Base-by-base conservation (phyloP, 2,329 filamentous ascomycete genomes). In the Incumbomyces lentus region DNA sequence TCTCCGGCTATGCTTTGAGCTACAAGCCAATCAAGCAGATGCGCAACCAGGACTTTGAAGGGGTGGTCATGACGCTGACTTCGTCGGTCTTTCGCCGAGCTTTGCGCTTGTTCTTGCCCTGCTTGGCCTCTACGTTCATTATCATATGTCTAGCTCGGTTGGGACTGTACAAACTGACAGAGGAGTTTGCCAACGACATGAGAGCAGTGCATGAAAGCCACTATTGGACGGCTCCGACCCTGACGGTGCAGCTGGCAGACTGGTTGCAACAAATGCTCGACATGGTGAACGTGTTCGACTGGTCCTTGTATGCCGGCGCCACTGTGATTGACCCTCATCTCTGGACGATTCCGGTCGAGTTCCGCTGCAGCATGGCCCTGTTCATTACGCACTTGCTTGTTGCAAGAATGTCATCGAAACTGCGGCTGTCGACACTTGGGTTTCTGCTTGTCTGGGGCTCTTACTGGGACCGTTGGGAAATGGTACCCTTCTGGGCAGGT, bases 1-100 rank as follows among this genome's bases (percentile, higher is more conserved):
- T 78, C 45, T 78, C 75, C 0, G 75, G 75, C 50, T 79, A 77
- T 51, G 75, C 74, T 5, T 62, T 79, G 8, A 69, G 74, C 2
- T 59, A 69, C n/a, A 74, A 73, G 52, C 67, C 74, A 0, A 50
- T 77, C 44, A 61, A 59, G 8, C 60, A 74, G 19, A 49, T 50
- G 41, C 47, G 48, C 29, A 41, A 17, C 14, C 36, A 37, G 7
- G 36, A 46, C 11, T 40, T 32, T 8, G 44, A 46, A 33, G 44
- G 36, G 6, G 18, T 46, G 6, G 32, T 40, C 46, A 57, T 58
- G 22, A 55, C 58, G 6, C 51, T 70, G 10, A 61, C 66, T 14
- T 69, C 68, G 1, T 64, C 65, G 1, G 65, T 65, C 7, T 69
- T 70, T 46, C 66, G 68, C n/a, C 63, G 68, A 17, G 61, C 59